phyloP scores from a whole-genome alignment of 495 filamentous ascomycete genomes.

The Penicillium mononematosum region DNA sequence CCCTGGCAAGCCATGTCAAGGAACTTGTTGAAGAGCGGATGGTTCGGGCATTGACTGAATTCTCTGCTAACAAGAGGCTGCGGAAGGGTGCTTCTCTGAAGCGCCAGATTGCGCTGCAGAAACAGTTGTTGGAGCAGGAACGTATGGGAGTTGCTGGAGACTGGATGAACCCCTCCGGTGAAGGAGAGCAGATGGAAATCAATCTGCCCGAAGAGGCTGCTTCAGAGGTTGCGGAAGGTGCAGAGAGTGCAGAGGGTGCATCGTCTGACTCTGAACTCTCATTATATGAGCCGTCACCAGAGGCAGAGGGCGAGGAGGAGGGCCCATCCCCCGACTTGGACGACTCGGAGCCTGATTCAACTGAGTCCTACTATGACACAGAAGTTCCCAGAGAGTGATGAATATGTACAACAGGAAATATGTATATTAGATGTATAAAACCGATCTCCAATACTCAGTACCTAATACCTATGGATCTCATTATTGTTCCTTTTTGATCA shows the following conservation, averaged over 20 bases:
- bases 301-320: slow-evolving; percentile 4
- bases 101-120: slow-evolving; percentile 44
- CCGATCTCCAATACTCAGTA: slow-evolving; percentile 3
- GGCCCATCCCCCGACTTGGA: neutral
- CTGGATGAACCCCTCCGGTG: slow-evolving; percentile 13
- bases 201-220: slow-evolving; percentile 17
- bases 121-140: slow-evolving; percentile 35
- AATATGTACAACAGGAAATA: slow-evolving; percentile 3
- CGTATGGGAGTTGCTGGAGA: slow-evolving; percentile 23
- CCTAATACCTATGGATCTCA: neutral
- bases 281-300: neutral
- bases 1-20: slow-evolving; percentile 79
- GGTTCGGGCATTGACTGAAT: slow-evolving; percentile 59
- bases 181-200: slow-evolving; percentile 15
- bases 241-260: neutral
- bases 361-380: slow-evolving; percentile 5
- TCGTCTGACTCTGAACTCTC: neutral
- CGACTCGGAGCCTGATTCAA: neutral
- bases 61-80: slow-evolving; percentile 50
- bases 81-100: slow-evolving; percentile 43
- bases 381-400: slow-evolving; percentile 3
- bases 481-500: neutral
- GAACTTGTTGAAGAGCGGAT: slow-evolving; percentile 74
- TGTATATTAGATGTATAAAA: slow-evolving; percentile 29
- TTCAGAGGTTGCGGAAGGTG: neutral